Percentiles rank a stretch among this genome's conserved stretches.
Conservation (phyloP, 768 basidiomycete species). For the Cystoderma amianthinum region DNA sequence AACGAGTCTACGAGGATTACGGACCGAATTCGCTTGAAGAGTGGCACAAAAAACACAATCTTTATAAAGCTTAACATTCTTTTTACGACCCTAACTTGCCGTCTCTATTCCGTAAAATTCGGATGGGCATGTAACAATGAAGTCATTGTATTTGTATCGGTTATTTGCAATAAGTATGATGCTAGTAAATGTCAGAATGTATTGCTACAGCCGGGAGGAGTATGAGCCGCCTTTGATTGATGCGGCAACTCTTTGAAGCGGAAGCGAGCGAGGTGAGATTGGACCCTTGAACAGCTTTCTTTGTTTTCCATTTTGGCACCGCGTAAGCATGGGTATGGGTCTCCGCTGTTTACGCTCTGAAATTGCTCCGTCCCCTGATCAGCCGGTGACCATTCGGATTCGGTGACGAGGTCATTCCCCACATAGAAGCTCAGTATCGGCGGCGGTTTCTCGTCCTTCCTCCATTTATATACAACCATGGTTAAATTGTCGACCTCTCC, state of each 20-base stretch:
- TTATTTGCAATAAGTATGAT: too few relatives aligned
- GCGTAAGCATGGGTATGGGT: neutral
- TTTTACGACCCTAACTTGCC: too few relatives aligned
- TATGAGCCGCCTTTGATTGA: too few relatives aligned
- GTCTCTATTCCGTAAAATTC: too few relatives aligned
- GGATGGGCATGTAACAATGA: too few relatives aligned
- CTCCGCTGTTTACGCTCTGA: neutral
- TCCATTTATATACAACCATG: too few relatives aligned
- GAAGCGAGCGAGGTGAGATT: neutral
- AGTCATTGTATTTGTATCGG: too few relatives aligned
- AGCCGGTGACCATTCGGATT: neutral
- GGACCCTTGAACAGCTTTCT: neutral
- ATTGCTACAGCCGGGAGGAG: too few relatives aligned
- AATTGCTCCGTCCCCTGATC: neutral
- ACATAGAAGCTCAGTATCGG: too few relatives aligned
- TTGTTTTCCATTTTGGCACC: neutral
- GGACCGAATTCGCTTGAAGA: conserved; percentile 40
- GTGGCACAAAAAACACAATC: conserved; percentile 51
- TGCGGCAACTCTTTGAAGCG: neutral
- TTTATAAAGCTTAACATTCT: conserved; percentile 29
- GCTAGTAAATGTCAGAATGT: too few relatives aligned
- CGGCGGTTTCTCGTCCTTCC: too few relatives aligned
- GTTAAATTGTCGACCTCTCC: too few relatives aligned
- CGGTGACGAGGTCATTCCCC: neutral
- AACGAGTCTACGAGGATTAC: conserved; percentile 37